A percentile compares a stretch with the other conserved stretches of the same genome.
Evolutionary conservation across 2,329 filamentous ascomycete genomes (phyloP).

Genomic region (Hymenoscyphus infarciens): DNA sequence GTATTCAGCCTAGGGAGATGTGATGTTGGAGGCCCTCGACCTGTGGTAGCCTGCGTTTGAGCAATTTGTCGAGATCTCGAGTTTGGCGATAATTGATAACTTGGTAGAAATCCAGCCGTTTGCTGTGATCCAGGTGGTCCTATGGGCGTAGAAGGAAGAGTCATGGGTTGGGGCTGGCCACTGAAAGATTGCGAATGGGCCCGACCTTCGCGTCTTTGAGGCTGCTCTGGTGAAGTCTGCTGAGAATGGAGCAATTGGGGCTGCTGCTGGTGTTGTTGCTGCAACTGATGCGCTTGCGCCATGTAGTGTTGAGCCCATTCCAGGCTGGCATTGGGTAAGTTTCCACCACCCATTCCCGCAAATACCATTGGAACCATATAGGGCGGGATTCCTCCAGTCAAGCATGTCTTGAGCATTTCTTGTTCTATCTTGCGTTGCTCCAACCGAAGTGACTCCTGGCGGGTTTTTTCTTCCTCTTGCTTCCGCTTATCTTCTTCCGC

Average conservation of each 20-base stretch:
- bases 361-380: slow-evolving; percentile 74
- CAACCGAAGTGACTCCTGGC: slow-evolving; percentile 60
- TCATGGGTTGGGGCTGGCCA: slow-evolving; percentile 29
- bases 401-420: slow-evolving; percentile 66
- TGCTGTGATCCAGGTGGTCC: slow-evolving; percentile 27
- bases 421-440: slow-evolving; percentile 72
- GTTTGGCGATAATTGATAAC: slow-evolving; percentile 35
- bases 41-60: slow-evolving; percentile 27
- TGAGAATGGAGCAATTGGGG: slow-evolving; percentile 45
- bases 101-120: slow-evolving; percentile 28
- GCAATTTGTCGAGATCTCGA: slow-evolving; percentile 32
- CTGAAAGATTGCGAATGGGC: slow-evolving; percentile 28
- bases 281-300: slow-evolving; percentile 45
- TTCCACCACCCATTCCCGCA: slow-evolving; percentile 64
- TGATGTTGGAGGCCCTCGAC: slow-evolving; percentile 31
- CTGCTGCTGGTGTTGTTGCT: slow-evolving; percentile 29
- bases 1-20: slow-evolving; percentile 43
- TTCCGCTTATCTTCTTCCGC: slow-evolving; percentile 69
- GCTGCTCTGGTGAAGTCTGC: slow-evolving; percentile 51
- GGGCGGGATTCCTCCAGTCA: slow-evolving; percentile 68
- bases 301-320: slow-evolving; percentile 69
- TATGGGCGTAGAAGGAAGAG: slow-evolving; percentile 33
- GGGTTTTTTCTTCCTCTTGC: slow-evolving; percentile 69
- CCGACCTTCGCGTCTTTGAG: slow-evolving; percentile 51
- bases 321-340: slow-evolving; percentile 55